Conservation (phyloP, 169 alveolate species). For the Eimeria falciformis region DNA sequence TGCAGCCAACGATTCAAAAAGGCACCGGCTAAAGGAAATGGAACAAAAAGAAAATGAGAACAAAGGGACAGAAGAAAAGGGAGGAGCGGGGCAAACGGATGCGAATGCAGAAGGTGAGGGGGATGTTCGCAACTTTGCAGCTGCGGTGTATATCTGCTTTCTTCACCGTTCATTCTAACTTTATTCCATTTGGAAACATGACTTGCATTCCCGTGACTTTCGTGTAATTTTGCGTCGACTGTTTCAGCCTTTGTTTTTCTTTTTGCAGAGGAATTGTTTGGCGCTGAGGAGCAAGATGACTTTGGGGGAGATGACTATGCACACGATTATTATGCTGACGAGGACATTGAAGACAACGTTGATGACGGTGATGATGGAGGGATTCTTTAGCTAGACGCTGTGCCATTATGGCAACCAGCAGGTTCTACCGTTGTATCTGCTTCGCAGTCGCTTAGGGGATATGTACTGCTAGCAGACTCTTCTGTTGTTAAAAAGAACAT, state of each 20-base stretch:
- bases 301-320: constrained; percentile 79
- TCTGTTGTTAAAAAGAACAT: no score
- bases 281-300: constrained; percentile 72
- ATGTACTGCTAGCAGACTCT: no score
- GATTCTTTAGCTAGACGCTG: not conserved
- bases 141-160: not conserved
- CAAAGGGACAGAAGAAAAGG: constrained; percentile 66
- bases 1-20: constrained; percentile 29
- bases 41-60: constrained; percentile 74
- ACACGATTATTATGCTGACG: constrained; percentile 78
- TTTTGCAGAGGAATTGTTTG: constrained; percentile 71
- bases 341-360: constrained; percentile 73
- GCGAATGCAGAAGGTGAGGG: constrained; percentile 57
- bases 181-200: no score
- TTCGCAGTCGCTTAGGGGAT: no score
- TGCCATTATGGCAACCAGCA: no score
- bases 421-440: no score
- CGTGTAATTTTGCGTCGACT: no score
- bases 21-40: constrained; percentile 73
- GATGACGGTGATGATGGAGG: constrained; percentile 79
- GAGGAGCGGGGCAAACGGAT: constrained; percentile 9
- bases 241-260: not conserved
- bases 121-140: constrained; percentile 17
- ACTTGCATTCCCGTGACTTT: no score
- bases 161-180: not conserved